A percentile compares a stretch with the other conserved stretches of the same genome.
Evolutionary conservation across 129 eudicot genomes (phyloP).

Genomic region (Artemisia argyi): DNA sequence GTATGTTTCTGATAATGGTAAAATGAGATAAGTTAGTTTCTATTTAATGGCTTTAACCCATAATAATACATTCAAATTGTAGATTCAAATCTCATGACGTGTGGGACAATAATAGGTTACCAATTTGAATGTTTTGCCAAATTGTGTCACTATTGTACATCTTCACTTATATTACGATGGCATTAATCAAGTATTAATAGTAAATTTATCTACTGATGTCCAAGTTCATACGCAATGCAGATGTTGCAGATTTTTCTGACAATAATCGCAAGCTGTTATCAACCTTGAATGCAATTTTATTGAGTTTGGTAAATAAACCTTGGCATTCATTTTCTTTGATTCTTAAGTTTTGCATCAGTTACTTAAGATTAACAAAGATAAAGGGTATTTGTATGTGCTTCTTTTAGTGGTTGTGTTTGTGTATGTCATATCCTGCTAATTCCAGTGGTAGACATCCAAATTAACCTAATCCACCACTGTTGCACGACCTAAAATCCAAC

Average conservation of each 20-base stretch:
- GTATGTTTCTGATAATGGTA: no score
- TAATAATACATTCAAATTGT: neutral
- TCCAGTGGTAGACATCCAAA: no score
- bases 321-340: slow-evolving; percentile 4
- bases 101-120: no score
- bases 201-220: neutral
- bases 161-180: neutral
- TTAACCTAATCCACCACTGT: no score
- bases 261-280: slow-evolving; percentile 80
- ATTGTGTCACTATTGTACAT: no score
- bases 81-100: slow-evolving; percentile 3
- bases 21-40: no score
- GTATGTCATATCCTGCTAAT: neutral
- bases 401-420: no score
- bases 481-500: slow-evolving; percentile 3
- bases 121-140: no score
- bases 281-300: slow-evolving; percentile 57
- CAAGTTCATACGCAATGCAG: slow-evolving; percentile 36
- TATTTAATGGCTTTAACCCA: no score
- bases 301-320: slow-evolving; percentile 55
- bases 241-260: slow-evolving; percentile 71
- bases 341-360: slow-evolving; percentile 6
- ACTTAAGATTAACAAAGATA: neutral
- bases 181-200: neutral
- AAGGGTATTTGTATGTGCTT: neutral